Evolutionary conservation across 345 rosid species (phyloP).

Genomic region (thale cress (Arabidopsis thaliana)): TAIR10.1 NC_003070.9:1886001-1886500

Average conservation of each 20-base stretch:
- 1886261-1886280: conserved; percentile 33
- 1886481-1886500: conserved; percentile 39
- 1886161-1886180: conserved; percentile 64
- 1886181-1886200: conserved; percentile 68
- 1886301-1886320: conserved; percentile 33
- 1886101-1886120: conserved; percentile 48
- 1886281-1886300: conserved; percentile 40
- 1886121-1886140: conserved; percentile 38
- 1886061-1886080: conserved; percentile 61
- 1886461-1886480: conserved; percentile 36
- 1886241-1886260: conserved; percentile 49
- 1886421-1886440: conserved; percentile 49
- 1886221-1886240: conserved; percentile 40
- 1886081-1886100: conserved; percentile 57
- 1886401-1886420: conserved; percentile 54
- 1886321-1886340: conserved; percentile 44
- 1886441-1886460: conserved; percentile 30
- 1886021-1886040: conserved; percentile 41
- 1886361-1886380: conserved; percentile 38
- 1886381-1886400: conserved; percentile 44
- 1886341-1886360: conserved; percentile 50
- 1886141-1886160: conserved; percentile 49
- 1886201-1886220: conserved; percentile 35
- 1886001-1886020: conserved; percentile 38
- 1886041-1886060: conserved; percentile 60